Evolutionary conservation across 495 filamentous ascomycete genomes (phyloP), one percentile per base, ranked within the genome.

Genomic region (Aspergillus affinis): DNA sequence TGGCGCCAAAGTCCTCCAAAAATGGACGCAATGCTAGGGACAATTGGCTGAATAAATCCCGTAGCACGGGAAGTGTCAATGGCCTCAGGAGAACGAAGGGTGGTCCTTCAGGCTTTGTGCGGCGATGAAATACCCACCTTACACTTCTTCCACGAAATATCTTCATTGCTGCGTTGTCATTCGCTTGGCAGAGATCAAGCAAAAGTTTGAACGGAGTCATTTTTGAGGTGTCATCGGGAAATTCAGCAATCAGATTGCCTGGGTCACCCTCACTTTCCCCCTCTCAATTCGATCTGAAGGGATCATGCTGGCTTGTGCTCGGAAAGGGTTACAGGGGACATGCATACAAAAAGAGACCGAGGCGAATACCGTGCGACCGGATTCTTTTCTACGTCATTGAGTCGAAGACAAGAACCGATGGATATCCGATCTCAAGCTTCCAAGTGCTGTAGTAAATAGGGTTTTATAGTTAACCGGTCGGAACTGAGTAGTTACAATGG

Each of bases 1-100:
- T 86, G 56, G 69, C 82, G 6, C 84, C 84, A 0, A 82, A 78
- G 61, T 73, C 77, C 7, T 80, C 78, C n/a, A 77, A 77, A 62
- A 54, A 65, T 18, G 80, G 77, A 51, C 74, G 70, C 50, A 75
- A 75, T 56, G 60, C 82, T 13, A 77, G 75, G 55, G 77, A 82
- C 54, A 70, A 65, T 29, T 85, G 82, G 82, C 67, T 85, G 46
- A 71, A 73, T 47, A 73, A 74, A 51, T 58, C 66, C 41, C 72
- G 74, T 54, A 74, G 65, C 45, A 74, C 69, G 9, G 75, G 66
- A 4, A 54, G 68, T 18, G 62, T 73, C 58, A 77, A 77, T 60
- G 76, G 78, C 3, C 54, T 80, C 57, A 74, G 73, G 58, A 74
- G 73, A 58, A 74, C 72, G 21, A 58, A 68, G 8, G 71, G 74